These are phyloP conservation scores for Microcyclosporella mali DNA, from an alignment of 2,329 filamentous ascomycete species.

Conservation along the genomic window DNA sequence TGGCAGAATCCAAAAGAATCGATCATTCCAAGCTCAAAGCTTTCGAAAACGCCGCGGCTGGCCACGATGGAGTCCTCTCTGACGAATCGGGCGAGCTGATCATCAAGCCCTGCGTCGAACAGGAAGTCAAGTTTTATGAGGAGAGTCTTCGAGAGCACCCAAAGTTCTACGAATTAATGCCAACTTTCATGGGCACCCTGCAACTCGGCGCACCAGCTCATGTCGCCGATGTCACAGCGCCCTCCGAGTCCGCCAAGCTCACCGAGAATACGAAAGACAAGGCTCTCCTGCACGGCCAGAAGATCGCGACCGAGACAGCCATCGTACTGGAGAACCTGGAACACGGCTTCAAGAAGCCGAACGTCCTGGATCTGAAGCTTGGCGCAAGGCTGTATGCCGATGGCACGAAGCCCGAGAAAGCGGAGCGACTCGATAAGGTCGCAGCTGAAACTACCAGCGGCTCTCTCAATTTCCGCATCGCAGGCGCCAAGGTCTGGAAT, in stretches of 20 bases:
- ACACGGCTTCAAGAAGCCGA: slow-evolving; percentile 72
- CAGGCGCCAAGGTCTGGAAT: slow-evolving; percentile 58
- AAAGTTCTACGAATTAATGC: slow-evolving; percentile 74
- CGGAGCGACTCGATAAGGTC: slow-evolving; percentile 54
- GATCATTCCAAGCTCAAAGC: slow-evolving; percentile 57
- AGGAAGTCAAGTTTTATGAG: slow-evolving; percentile 88
- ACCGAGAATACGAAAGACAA: slow-evolving; percentile 29
- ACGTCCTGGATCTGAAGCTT: slow-evolving; percentile 90
- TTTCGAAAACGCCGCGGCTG: slow-evolving; percentile 72
- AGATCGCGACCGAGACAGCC: slow-evolving; percentile 67
- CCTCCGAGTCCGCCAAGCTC: slow-evolving; percentile 15
- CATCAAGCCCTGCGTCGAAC: slow-evolving; percentile 84
- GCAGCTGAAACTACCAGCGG: slow-evolving; percentile 54
- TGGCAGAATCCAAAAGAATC: slow-evolving; percentile 37
- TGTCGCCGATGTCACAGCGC: slow-evolving; percentile 13
- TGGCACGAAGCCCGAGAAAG: slow-evolving; percentile 52
- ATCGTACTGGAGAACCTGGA: slow-evolving; percentile 83
- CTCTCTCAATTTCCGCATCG: slow-evolving; percentile 57
- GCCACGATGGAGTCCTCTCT: slow-evolving; percentile 85
- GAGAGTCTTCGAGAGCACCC: slow-evolving; percentile 59
- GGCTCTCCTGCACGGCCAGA: slow-evolving; percentile 51
- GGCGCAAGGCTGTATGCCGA: slow-evolving; percentile 83
- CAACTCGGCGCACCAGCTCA: slow-evolving; percentile 51
- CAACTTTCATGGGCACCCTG: slow-evolving; percentile 75
- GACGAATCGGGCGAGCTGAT: slow-evolving; percentile 78